A percentile compares a stretch with the other conserved stretches of the same genome.
Conservation (phyloP, 352 stramenopile species). For the Blastocystis hominis region DNA sequence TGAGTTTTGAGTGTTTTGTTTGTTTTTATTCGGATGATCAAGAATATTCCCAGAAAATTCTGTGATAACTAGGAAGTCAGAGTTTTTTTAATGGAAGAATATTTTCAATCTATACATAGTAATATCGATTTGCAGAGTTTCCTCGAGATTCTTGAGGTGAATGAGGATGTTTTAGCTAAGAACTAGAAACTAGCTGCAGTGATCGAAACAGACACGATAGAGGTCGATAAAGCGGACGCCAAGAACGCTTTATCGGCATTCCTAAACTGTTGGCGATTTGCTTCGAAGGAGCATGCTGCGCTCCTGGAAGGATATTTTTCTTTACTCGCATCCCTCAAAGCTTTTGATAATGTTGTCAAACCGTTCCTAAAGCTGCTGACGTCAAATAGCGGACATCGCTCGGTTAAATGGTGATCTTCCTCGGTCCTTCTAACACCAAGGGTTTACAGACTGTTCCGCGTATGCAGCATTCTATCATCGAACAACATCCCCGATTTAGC, state of each 20-base stretch:
- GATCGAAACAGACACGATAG: neutral
- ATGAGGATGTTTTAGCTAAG: neutral
- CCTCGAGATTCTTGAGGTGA: slow-evolving; percentile 7
- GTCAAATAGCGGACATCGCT: neutral
- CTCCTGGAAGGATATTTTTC: slow-evolving; percentile 46
- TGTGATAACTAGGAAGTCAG: neutral
- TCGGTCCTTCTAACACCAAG: neutral
- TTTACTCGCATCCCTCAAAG: neutral
- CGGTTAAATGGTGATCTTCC: slow-evolving; percentile 19
- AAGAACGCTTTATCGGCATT: slow-evolving; percentile 39
- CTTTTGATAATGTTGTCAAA: neutral
- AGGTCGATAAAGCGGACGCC: slow-evolving; percentile 9
- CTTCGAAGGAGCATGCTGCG: slow-evolving; percentile 26
- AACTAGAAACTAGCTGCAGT: neutral
- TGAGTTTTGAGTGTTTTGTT: neutral
- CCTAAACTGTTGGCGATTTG: slow-evolving; percentile 44
- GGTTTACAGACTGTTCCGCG: slow-evolving; percentile 44
- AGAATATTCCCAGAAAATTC: slow-evolving; percentile 48
- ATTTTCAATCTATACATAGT: slow-evolving; percentile 18
- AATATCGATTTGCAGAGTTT: slow-evolving; percentile 10
- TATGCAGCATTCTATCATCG: slow-evolving; percentile 23
- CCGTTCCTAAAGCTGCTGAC: slow-evolving; percentile 38
- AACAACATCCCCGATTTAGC: neutral
- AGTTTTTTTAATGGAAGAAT: slow-evolving; percentile 32
- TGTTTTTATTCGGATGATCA: neutral